phyloP scores from a whole-genome alignment of 1,284 basidiomycete genomes.

The Porodaedalea pini region DNA sequence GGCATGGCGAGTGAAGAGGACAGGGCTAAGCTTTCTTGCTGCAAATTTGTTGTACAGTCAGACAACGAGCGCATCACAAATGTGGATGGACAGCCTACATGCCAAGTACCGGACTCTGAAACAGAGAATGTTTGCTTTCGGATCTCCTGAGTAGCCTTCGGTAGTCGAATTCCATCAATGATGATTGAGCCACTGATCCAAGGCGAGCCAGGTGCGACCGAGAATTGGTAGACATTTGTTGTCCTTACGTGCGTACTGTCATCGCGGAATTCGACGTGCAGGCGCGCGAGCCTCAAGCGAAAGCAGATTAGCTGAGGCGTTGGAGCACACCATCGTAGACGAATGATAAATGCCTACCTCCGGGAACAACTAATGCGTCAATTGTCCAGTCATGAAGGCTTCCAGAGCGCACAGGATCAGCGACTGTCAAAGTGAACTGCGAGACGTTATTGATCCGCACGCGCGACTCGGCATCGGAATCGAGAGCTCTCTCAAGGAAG shows the following conservation, averaged over 20 bases:
- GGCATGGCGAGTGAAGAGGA: constrained; percentile 38
- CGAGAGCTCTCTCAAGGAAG: constrained; percentile 46
- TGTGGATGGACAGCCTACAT: neutral
- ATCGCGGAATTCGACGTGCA: constrained; percentile 27
- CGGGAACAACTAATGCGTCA: constrained; percentile 49
- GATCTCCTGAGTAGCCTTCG: neutral
- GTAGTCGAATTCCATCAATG: neutral
- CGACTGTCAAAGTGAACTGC: constrained; percentile 64
- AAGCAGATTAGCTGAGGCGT: neutral
- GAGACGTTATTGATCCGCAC: constrained; percentile 16
- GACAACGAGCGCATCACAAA: neutral
- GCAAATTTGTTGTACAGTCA: neutral
- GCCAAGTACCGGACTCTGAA: constrained; percentile 1
- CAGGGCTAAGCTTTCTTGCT: constrained; percentile 20
- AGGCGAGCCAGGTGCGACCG: constrained; percentile 26
- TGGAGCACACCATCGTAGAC: constrained; percentile 22
- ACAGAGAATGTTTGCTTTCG: neutral
- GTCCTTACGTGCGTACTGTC: constrained; percentile 33
- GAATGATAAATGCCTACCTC: constrained; percentile 44
- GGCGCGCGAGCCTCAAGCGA: constrained; percentile 31
- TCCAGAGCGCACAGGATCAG: constrained; percentile 60
- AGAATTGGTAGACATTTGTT: constrained; percentile 42
- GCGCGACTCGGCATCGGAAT: constrained; percentile 14
- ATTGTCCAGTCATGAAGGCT: constrained; percentile 65
- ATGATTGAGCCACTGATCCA: neutral